These are phyloP conservation scores for Sanghuangporus baumii DNA, from an alignment of 1,284 basidiomycete genomes.

Conservation along the genomic window DNA sequence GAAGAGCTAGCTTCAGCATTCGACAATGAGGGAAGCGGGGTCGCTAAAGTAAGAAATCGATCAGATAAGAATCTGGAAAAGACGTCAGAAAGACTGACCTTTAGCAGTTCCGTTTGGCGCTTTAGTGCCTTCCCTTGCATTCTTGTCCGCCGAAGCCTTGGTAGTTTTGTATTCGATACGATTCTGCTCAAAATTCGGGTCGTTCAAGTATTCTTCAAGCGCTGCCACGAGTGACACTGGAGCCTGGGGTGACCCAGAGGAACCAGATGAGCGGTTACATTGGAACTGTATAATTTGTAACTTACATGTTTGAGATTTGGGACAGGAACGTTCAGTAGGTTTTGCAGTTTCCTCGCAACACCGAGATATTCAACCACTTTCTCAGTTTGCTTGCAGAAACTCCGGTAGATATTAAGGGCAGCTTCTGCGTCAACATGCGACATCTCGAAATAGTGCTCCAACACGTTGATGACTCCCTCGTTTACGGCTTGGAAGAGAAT, in stretches of 20 bases:
- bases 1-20: conserved; percentile 24
- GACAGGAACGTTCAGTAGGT: conserved; percentile 88
- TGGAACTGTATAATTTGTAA: conserved; percentile 15
- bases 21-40: conserved; percentile 20
- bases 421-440: conserved; percentile 85
- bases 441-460: conserved; percentile 99
- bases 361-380: conserved; percentile 90
- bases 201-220: conserved; percentile 92
- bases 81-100: neutral
- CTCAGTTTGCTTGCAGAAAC: conserved; percentile 94
- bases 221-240: conserved; percentile 91
- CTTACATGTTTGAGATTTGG: conserved; percentile 90
- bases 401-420: conserved; percentile 86
- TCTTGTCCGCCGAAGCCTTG: conserved; percentile 70
- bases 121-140: conserved; percentile 30
- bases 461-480: conserved; percentile 95
- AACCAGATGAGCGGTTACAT: neutral
- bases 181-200: conserved; percentile 95
- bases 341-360: conserved; percentile 90
- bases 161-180: conserved; percentile 87
- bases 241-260: conserved; percentile 45
- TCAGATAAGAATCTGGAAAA: neutral
- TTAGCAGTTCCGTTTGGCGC: conserved; percentile 6
- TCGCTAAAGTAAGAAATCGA: neutral
- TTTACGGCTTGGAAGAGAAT: conserved; percentile 96